Base-by-base conservation (phyloP, 1,284 basidiomycete genomes). In the Porodaedalea pini region DNA sequence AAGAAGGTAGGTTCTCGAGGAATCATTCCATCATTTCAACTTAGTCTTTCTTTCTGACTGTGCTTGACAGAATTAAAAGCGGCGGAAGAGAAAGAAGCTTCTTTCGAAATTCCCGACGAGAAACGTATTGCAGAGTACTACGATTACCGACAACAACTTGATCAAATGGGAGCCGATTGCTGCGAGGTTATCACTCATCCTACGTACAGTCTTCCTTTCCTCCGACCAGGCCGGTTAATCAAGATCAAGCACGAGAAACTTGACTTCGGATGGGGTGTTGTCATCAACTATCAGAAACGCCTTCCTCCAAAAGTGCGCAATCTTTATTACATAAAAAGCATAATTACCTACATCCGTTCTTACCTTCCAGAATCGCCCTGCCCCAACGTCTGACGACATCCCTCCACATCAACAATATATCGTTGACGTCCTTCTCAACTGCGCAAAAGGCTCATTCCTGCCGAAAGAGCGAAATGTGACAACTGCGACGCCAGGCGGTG, bases 201-300 rank as follows among this genome's bases (percentile, higher is more conserved):
- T 0, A 88, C 85, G 5, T 99, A 98, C 73, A 83, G 89, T 23
- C 73, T 99, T 23, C 94, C 96, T 0, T 99, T 98, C 79, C 77
- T 99, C 13, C 92, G 98, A 70, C 79, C 90, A 25, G 97, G 97
- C 40, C 86, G 97, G 6, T 77, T 99, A 19, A 89, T 98, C 45
- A 90, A 90, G 66, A 82, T 99, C 64, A 89, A 90, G 66, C 82
- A 97, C 68, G 85, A 88, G 57, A 87, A 90, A 54, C 75, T 89
- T 25, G 92, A 99, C 73, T 99, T 97, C 72, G 96, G 95, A 4
- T 99, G 97, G 97, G 94, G 94, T 49, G 83, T 92, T 32, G 85
- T 98, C 41, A 83, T 98, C 64, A 94, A 92, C 67, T 98, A 89
- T 69, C 88, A 93, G 70, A 98, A 97, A 74, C 83, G 92, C 2